Percentiles rank a stretch among this genome's conserved stretches.
These are phyloP conservation scores for Francoa sonchifolia DNA, from an alignment of 441 rosid species.

Conservation along the genomic window DNA sequence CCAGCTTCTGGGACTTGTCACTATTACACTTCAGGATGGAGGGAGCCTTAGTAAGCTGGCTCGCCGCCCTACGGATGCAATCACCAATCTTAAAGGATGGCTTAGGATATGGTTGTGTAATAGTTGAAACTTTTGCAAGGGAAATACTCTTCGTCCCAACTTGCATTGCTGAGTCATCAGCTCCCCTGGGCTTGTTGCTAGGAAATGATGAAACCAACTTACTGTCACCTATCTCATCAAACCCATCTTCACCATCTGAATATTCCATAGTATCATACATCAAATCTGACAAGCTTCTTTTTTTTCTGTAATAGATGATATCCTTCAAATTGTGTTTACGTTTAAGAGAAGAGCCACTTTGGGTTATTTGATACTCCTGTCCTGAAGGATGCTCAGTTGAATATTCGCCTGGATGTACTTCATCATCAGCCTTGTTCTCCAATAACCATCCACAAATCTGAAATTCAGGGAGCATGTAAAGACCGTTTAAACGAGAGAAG, in stretches of 20 bases:
- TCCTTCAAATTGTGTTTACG: conserved; percentile 63
- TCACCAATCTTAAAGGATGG: conserved; percentile 87
- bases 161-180: conserved; percentile 23
- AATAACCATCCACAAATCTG: conserved; percentile 23
- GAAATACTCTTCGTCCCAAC: conserved; percentile 56
- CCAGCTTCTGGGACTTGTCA: conserved; percentile 26
- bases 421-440: conserved; percentile 6
- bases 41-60: conserved; percentile 74
- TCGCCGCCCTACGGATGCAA: conserved; percentile 80
- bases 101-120: conserved; percentile 23
- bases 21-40: conserved; percentile 39
- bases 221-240: conserved; percentile 22
- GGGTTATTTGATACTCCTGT: conserved; percentile 13
- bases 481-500: conserved; percentile 43
- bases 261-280: conserved; percentile 35
- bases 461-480: conserved; percentile 34
- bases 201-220: conserved; percentile 25
- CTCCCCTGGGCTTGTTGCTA: conserved; percentile 29
- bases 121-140: conserved; percentile 41
- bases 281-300: conserved; percentile 34
- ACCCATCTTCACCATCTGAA: conserved; percentile 30
- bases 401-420: conserved; percentile 9
- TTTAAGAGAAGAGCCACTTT: conserved; percentile 26
- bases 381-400: conserved; percentile 13
- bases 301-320: conserved; percentile 32